These are phyloP conservation scores for Xylariaceae sp. DNA, from an alignment of 2,329 filamentous ascomycete genomes.

Conservation along the genomic window DNA sequence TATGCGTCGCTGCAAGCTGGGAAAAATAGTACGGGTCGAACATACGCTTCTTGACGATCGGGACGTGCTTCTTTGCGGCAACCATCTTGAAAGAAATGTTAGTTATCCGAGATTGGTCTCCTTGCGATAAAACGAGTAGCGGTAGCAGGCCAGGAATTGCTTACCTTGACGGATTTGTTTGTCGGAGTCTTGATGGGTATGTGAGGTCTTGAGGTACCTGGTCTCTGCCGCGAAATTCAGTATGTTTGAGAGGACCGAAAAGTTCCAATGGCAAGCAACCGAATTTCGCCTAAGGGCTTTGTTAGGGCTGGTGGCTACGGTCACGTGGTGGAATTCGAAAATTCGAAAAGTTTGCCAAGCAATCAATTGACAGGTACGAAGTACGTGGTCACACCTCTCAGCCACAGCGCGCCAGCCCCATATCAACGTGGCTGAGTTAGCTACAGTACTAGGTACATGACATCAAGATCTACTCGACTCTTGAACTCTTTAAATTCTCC, in stretches of 20 bases:
- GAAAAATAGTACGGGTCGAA: conserved; percentile 42
- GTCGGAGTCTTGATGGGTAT: conserved; percentile 31
- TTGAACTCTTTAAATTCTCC: too few relatives aligned
- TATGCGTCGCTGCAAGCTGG: conserved; percentile 11
- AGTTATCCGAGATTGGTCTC: conserved; percentile 17
- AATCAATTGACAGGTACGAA: background rate
- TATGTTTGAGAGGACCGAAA: conserved; percentile 25
- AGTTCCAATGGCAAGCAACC: conserved; percentile 24
- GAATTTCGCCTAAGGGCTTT: conserved; percentile 31
- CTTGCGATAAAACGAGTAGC: background rate
- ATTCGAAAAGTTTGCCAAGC: background rate
- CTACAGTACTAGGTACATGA: too few relatives aligned
- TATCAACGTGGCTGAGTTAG: background rate
- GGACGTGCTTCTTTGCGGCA: conserved; percentile 98
- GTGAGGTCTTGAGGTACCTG: conserved; percentile 31
- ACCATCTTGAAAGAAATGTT: conserved; percentile 71
- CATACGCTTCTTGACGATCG: conserved; percentile 99
- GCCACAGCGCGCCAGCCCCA: background rate
- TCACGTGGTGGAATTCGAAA: conserved; percentile 21
- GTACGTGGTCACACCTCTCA: background rate
- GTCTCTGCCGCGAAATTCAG: conserved; percentile 31
- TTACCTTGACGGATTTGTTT: conserved; percentile 37
- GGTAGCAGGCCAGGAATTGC: background rate
- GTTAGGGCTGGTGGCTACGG: conserved; percentile 25
- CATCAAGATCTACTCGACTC: too few relatives aligned